Evolutionary conservation across 805 yeast genomes (phyloP), one percentile per base, ranked within the genome.

Genomic region (Ogataea saltuana): DNA sequence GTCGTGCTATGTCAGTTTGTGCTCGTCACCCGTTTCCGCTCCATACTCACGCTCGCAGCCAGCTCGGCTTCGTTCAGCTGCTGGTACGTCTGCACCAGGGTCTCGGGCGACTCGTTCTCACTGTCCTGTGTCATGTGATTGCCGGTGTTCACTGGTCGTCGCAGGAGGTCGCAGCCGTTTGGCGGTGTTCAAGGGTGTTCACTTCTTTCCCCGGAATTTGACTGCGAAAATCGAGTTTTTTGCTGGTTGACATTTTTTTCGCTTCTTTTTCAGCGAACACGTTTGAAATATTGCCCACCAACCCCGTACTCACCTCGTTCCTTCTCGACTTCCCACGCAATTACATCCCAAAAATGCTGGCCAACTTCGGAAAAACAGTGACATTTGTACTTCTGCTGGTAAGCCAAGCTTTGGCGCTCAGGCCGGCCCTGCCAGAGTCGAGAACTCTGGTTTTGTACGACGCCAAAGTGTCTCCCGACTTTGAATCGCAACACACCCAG

Each of bases 1-100:
- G n/a, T 32, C 19, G 35, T 32, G 4, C 16, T 11, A 10, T 12
- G 22, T 17, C n/a, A 9, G 28, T 15, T 29, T 15, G 12, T 7
- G 28, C 7, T 4, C 16, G 9, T n/a, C 19, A 21, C 29, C 5
- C 9, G 11, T n/a, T 16, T 13, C 18, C 6, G n/a, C 27, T 4
- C 21, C 7, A 11, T 26, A 67, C 72, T 39, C 58, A 67, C 77
- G 3, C 71, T 65, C 2, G 84, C 80, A 1, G 87, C 83, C 45
- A 66, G 59, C 58, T 85, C 93, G 2, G 88, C 93, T 45, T 83
- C 85, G 41, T 73, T 73, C 33, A 85, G 63, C 54, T 81, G 75
- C 52, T 76, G 70, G 59, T 78, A 78, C 0, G 87, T 75, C 12
- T 79, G 80, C 6, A 78, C 77, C 39, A 81, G 62, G 40, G 70